Evolutionary conservation across 176 grass and related monocot genomes (phyloP).

Genomic region (Dendrocalamus sinicus): DNA sequence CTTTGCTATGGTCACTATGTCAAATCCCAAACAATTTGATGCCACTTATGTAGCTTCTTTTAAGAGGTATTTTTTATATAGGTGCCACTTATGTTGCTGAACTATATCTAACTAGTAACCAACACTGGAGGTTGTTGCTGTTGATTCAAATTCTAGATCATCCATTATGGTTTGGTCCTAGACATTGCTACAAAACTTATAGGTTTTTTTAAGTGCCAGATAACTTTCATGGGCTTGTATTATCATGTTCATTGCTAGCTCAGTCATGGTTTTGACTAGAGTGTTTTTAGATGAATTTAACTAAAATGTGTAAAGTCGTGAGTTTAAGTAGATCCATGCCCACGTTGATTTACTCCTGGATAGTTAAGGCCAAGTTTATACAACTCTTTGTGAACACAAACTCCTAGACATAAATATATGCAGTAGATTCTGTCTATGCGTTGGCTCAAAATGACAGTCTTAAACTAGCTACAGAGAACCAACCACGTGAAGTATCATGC

Average conservation of each 20-base stretch:
- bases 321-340: neutral
- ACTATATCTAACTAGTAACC: neutral
- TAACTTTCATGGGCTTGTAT: neutral
- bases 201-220: neutral
- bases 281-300: neutral
- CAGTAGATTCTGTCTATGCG: neutral
- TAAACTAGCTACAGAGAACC: conserved; percentile 5
- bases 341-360: conserved; percentile 4
- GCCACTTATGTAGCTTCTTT: no score
- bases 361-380: neutral
- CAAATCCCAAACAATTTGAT: no score
- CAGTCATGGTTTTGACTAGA: neutral
- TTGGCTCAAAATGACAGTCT: neutral
- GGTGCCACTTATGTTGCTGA: neutral
- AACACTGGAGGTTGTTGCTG: neutral
- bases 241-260: neutral
- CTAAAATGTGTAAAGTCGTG: neutral
- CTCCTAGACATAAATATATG: neutral
- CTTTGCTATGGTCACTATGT: neutral
- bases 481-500: neutral
- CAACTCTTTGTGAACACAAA: neutral
- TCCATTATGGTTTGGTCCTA: neutral
- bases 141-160: neutral
- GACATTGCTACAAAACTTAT: neutral
- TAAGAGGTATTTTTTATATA: no score